Conservation (phyloP, 148 eudicot species). For the Rhododendron ovatum region DNA sequence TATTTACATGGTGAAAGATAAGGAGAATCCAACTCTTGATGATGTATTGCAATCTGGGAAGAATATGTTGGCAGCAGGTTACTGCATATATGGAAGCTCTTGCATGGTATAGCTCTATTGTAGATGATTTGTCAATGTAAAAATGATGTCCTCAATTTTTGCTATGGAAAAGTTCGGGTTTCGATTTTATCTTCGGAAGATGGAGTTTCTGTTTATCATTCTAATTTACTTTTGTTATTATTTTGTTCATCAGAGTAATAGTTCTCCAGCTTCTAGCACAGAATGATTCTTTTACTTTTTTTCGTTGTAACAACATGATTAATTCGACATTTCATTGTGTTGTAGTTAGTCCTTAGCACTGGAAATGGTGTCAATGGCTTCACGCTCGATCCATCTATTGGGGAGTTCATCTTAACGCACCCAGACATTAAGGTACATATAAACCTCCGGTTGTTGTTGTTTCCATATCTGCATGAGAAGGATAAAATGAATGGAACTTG, state of each 20-base stretch:
- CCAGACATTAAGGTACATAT: conserved; percentile 72
- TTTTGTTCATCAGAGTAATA: neutral
- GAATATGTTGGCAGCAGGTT: conserved; percentile 89
- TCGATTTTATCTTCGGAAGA: too few relatives aligned
- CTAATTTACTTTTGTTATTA: neutral
- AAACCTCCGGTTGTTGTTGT: neutral
- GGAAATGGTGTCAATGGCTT: conserved; percentile 91
- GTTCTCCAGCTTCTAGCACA: neutral
- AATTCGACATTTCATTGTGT: neutral
- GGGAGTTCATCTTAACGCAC: conserved; percentile 87
- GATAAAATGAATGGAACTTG: neutral
- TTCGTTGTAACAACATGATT: neutral
- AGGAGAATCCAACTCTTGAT: conserved; percentile 51
- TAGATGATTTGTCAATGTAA: neutral
- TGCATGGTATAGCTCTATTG: conserved; percentile 64
- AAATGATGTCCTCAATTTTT: neutral
- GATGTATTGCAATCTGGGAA: conserved; percentile 87
- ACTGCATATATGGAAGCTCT: conserved; percentile 98
- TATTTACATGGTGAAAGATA: conserved; percentile 70
- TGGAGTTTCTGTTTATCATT: too few relatives aligned
- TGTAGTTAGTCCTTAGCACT: conserved; percentile 83
- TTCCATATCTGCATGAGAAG: neutral
- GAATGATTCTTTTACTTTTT: neutral
- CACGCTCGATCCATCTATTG: conserved; percentile 95
- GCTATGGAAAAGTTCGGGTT: too few relatives aligned